Evolutionary conservation across 2,329 filamentous ascomycete genomes (phyloP).

Genomic region (Botrytis tulipae): DNA sequence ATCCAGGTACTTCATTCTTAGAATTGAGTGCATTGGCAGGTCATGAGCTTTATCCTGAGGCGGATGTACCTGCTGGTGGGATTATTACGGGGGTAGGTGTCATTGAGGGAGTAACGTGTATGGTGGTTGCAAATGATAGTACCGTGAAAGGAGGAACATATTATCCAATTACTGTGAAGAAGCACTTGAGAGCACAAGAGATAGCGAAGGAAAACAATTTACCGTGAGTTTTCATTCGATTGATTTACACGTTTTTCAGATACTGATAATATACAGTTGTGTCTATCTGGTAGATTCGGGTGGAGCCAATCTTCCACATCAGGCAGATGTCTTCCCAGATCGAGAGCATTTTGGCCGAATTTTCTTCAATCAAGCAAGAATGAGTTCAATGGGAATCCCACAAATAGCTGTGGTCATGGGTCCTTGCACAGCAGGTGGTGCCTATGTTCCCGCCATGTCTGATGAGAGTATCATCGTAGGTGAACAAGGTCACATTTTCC

Average conservation of each 20-base stretch:
- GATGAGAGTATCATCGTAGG: slow-evolving; percentile 97
- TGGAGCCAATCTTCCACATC: slow-evolving; percentile 90
- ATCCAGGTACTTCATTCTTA: slow-evolving; percentile 85
- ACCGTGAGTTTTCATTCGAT: slow-evolving; percentile 48
- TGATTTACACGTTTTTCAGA: neutral
- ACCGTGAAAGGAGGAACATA: slow-evolving; percentile 98
- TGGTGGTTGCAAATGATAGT: slow-evolving; percentile 94
- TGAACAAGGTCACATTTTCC: slow-evolving; percentile 95
- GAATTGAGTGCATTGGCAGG: slow-evolving; percentile 93
- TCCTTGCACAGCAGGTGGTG: slow-evolving; percentile 90
- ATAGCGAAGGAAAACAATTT: slow-evolving; percentile 84
- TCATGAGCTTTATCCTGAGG: slow-evolving; percentile 79
- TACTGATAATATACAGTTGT: slow-evolving; percentile 51
- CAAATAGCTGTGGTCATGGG: slow-evolving; percentile 97
- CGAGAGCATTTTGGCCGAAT: slow-evolving; percentile 91
- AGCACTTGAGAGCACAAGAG: slow-evolving; percentile 88
- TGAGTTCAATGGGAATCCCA: slow-evolving; percentile 85
- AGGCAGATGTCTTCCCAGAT: slow-evolving; percentile 94
- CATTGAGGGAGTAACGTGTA: slow-evolving; percentile 85
- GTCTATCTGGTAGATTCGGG: slow-evolving; percentile 97
- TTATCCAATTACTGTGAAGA: slow-evolving; percentile 96
- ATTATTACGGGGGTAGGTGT: slow-evolving; percentile 91
- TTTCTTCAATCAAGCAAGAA: slow-evolving; percentile 96
- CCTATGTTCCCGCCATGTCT: slow-evolving; percentile 95
- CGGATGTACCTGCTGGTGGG: slow-evolving; percentile 83